These are phyloP conservation scores for Mortierella sp. DNA, from an alignment of 371 early-diverging fungal genomes.

Conservation along the genomic window DNA sequence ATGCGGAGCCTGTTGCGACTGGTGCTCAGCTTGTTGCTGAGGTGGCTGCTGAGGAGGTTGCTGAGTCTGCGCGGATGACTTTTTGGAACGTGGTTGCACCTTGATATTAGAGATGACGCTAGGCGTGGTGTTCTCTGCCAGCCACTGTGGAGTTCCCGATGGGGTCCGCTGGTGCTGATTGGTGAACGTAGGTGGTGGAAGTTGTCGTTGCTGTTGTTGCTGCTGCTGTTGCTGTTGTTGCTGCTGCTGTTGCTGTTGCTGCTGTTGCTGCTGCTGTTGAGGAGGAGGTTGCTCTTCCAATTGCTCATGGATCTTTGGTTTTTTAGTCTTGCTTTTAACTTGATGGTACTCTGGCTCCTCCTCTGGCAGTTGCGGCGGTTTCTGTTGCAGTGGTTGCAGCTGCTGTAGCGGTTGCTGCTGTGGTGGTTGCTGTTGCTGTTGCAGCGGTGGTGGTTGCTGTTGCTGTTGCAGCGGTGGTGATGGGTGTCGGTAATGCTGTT, in stretches of 20 bases:
- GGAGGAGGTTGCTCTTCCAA: no score
- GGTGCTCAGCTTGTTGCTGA: constrained; percentile 17
- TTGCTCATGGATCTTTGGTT: background rate
- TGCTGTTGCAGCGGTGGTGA: background rate
- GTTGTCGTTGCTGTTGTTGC: constrained; percentile 14
- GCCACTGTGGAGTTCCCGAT: constrained; percentile 1
- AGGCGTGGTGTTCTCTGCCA: constrained; percentile 3
- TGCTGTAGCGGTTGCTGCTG: no score
- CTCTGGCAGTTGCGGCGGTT: background rate
- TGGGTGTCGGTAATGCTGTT: background rate
- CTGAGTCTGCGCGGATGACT: background rate
- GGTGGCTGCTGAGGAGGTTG: background rate
- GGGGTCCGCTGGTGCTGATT: constrained; percentile 1
- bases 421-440: background rate
- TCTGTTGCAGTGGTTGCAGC: background rate
- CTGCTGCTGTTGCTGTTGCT: constrained; percentile 18
- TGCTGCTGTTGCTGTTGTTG: constrained; percentile 3
- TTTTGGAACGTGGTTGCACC: constrained; percentile 1
- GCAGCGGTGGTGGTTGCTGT: background rate
- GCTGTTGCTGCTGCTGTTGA: no score
- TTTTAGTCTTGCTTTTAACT: constrained; percentile 15
- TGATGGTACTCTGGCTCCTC: background rate
- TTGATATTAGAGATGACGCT: background rate
- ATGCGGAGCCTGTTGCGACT: constrained; percentile 1
- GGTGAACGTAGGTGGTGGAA: constrained; percentile 2